These are phyloP conservation scores for Leptomonas seymouri DNA, from an alignment of 208 protist species.

Conservation along the genomic window DNA sequence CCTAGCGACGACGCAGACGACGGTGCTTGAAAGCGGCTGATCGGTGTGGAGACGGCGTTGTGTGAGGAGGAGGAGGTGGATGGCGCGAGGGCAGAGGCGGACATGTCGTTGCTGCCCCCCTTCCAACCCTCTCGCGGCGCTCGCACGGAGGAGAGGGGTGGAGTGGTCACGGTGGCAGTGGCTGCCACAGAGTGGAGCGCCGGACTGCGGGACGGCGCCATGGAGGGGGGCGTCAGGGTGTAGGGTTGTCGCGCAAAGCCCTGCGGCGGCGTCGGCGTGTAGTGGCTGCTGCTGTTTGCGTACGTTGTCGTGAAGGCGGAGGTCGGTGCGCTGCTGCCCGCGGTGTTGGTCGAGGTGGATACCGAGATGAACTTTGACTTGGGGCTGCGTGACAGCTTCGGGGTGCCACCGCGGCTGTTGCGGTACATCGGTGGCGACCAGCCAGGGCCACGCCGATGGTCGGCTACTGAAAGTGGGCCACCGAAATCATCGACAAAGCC, in stretches of 20 bases:
- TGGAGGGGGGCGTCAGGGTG: constrained; percentile 29
- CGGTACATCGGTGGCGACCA: constrained; percentile 30
- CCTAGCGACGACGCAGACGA: background rate
- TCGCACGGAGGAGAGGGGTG: background rate
- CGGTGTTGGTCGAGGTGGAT: constrained; percentile 16
- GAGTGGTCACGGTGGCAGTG: background rate
- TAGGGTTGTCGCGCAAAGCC: constrained; percentile 21
- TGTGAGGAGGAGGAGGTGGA: constrained; percentile 9
- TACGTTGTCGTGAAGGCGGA: constrained; percentile 8
- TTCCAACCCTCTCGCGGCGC: background rate
- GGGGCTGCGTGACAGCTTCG: constrained; percentile 23
- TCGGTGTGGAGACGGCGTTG: constrained; percentile 25
- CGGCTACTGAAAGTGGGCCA: background rate
- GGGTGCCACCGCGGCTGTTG: constrained; percentile 28
- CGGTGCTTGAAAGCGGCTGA: constrained; percentile 6
- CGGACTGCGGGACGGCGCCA: constrained; percentile 24
- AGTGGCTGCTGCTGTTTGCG: constrained; percentile 5
- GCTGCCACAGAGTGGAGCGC: background rate
- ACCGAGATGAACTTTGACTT: constrained; percentile 30
- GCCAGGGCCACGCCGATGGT: background rate
- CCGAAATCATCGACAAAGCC: background rate
- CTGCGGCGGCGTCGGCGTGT: background rate
- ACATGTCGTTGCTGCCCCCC: background rate
- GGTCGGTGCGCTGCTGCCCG: constrained; percentile 1
- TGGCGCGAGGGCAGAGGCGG: background rate